A percentile compares a stretch with the other conserved stretches of the same genome.
Conservation (phyloP, 495 filamentous ascomycete genomes). For the Penicillium verhagenii region DNA sequence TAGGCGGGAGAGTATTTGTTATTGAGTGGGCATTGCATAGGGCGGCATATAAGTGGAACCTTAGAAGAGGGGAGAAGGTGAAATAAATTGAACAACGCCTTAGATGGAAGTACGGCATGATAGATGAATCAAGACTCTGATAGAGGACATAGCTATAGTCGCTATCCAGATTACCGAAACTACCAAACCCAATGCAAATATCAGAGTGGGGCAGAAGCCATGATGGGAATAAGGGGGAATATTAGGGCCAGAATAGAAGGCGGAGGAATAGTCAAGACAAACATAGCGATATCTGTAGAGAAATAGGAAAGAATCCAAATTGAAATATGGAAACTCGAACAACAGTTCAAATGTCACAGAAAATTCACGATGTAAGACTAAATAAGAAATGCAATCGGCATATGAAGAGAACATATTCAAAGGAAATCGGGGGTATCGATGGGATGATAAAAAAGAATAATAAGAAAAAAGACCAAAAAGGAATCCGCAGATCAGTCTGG, state of each 20-base stretch:
- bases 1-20: constrained; percentile 1
- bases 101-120: background rate
- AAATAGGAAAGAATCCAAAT: background rate
- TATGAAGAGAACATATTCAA: background rate
- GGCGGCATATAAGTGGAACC: too few relatives aligned
- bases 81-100: too few relatives aligned
- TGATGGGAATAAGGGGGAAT: background rate
- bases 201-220: background rate
- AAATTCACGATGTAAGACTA: background rate
- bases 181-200: background rate
- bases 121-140: background rate
- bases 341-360: background rate
- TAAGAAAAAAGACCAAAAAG: background rate
- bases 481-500: background rate
- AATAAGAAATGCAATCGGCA: background rate
- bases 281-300: background rate
- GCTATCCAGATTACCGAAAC: background rate
- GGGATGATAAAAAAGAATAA: constrained; percentile 2
- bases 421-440: constrained; percentile 4
- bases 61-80: too few relatives aligned
- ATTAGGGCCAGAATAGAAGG: background rate
- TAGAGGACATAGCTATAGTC: background rate
- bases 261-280: background rate
- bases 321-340: background rate
- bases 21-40: too few relatives aligned